These are phyloP conservation scores for Tetrahymena thermophila DNA, from an alignment of 73 alveolate species.

Conservation along the genomic window DNA sequence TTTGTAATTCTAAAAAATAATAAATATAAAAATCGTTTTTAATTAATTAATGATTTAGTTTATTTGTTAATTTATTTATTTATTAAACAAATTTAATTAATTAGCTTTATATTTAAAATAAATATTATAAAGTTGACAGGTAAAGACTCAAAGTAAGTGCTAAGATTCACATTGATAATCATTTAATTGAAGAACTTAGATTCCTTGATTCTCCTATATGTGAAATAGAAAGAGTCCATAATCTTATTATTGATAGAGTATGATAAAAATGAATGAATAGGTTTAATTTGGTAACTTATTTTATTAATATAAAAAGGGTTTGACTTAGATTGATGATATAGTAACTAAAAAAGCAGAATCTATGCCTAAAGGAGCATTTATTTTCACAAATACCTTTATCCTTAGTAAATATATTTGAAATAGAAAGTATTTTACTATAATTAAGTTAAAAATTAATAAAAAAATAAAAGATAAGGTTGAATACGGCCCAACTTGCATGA, in stretches of 20 bases:
- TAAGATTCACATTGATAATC: slow-evolving; percentile 11
- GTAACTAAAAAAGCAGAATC: slow-evolving; percentile 6
- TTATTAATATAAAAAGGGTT: slow-evolving; percentile 14
- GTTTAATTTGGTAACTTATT: neutral
- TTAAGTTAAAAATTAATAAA: neutral
- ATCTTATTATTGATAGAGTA: slow-evolving; percentile 22
- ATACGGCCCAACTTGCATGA: slow-evolving; percentile 33
- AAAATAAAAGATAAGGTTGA: slow-evolving; percentile 6
- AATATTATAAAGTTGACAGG: neutral
- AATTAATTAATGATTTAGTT: no score
- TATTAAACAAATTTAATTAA: neutral
- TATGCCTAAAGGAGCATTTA: slow-evolving; percentile 35
- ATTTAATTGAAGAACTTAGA: slow-evolving; percentile 28
- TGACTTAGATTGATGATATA: slow-evolving; percentile 25
- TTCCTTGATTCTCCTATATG: slow-evolving; percentile 29
- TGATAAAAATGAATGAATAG: neutral
- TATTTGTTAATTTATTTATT: neutral
- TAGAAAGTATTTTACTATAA: neutral
- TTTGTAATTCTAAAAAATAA: no score
- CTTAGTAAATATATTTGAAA: neutral
- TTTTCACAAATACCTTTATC: slow-evolving; percentile 26
- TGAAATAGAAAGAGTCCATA: slow-evolving; percentile 40
- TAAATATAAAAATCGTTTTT: neutral
- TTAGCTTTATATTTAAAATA: neutral
- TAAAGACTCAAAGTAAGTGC: slow-evolving; percentile 2